These are phyloP conservation scores for Plasmodium knowlesi DNA, from an alignment of 169 alveolate species.

Conservation along the genomic window DNA sequence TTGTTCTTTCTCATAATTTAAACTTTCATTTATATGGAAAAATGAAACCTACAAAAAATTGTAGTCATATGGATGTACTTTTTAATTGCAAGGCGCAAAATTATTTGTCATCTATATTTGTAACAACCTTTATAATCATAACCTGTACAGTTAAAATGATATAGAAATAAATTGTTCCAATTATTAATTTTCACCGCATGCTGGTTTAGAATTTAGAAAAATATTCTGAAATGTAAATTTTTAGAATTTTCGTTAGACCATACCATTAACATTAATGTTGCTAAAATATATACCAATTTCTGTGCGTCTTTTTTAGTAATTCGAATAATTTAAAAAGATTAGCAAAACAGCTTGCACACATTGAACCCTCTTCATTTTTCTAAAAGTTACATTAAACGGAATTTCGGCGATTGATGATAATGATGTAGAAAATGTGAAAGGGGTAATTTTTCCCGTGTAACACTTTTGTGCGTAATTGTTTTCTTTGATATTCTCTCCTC, in stretches of 20 bases:
- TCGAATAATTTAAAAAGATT: background rate
- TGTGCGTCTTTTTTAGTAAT: background rate
- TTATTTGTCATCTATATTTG: background rate
- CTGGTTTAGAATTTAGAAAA: background rate
- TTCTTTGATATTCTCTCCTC: background rate
- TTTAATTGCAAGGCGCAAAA: background rate
- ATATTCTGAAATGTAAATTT: background rate
- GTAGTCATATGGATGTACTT: background rate
- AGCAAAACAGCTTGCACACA: background rate
- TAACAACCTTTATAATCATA: background rate
- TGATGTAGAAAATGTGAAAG: background rate
- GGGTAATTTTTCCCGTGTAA: background rate
- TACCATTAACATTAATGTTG: background rate
- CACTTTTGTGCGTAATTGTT: background rate
- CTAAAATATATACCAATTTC: background rate
- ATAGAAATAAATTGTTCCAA: background rate
- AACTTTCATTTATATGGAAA: background rate
- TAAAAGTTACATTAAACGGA: background rate
- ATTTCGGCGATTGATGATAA: background rate
- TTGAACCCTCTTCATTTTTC: background rate
- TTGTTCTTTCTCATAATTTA: background rate
- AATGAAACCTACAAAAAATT: background rate
- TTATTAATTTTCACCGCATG: background rate
- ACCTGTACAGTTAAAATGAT: background rate
- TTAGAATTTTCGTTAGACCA: background rate